Base-by-base conservation (phyloP, 2,329 filamentous ascomycete genomes). In the Colletotrichum tofieldiae region DNA sequence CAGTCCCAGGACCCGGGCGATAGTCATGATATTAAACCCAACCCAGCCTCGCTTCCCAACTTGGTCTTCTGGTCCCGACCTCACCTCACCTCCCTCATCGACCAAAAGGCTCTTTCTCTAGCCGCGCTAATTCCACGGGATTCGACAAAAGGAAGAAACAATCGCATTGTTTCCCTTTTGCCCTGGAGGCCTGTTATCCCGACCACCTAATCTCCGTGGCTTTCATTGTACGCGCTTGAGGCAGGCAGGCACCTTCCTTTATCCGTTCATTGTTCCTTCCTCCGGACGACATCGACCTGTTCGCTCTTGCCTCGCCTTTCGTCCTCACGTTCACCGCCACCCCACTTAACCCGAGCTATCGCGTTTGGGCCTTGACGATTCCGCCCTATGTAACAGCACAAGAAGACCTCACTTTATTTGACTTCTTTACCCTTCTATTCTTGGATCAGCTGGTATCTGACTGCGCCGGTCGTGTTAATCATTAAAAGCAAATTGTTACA, bases 361-460 rank as follows among this genome's bases (percentile, higher is more conserved):
- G 20, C 18, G 37, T 35, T 55, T 61, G 52, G 47, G 52, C 32
- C 65, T 45, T 29, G 37, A 55, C 54, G 47, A 61, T n/a, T 29
- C 26, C 26, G 43, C 45, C 51, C 12, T 18, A 71, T 61, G 70
- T 65, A 70, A 32, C 37, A 59, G 45, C 55, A 70, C 52, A 70
- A 39, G 16, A 67, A 20, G 39, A 41, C 58, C 51, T 59, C 11
- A 9, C 54, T 65, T 45, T 55, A 59, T 23, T 60, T 62, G 32
- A 68, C 41, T 58, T 64, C 62, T 66, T 66, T 61, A 32, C 43
- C 55, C 26, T 64, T 73, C 23, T 60, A 26, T 74, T 73, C 63
- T 67, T 70, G 69, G 73, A 65, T 74, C 72, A 69, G 72, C 72
- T 73, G 69, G 71, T 61, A 49, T 39, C 71, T 71, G 67, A 73